phyloP scores from a whole-genome alignment of 495 filamentous ascomycete species.

The Lindgomyces ingoldianus region DNA sequence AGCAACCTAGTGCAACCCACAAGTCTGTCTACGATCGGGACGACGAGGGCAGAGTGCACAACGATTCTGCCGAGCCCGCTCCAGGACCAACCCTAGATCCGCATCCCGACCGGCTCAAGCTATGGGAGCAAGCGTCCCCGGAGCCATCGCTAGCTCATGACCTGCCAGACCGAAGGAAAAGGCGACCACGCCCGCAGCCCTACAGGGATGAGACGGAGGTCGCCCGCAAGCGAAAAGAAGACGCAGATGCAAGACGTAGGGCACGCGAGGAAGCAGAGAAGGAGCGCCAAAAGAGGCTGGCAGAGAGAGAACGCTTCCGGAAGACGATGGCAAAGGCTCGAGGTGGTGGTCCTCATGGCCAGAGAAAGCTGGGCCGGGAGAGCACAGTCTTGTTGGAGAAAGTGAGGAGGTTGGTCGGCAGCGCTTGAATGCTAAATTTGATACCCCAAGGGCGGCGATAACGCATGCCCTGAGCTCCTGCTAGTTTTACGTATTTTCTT shows the following conservation, averaged over 20 bases:
- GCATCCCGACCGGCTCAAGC: slow-evolving; percentile 72
- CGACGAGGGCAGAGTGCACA: slow-evolving; percentile 6
- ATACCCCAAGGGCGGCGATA: not conserved
- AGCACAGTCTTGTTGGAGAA: slow-evolving; percentile 79
- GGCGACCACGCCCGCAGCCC: slow-evolving; percentile 62
- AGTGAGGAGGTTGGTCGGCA: slow-evolving; percentile 67
- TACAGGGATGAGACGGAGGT: slow-evolving; percentile 74
- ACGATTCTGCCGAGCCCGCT: slow-evolving; percentile 15
- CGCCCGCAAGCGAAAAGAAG: slow-evolving; percentile 65
- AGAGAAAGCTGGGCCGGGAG: slow-evolving; percentile 81
- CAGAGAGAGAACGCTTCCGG: slow-evolving; percentile 43
- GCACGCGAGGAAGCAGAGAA: slow-evolving; percentile 40
- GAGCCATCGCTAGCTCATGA: slow-evolving; percentile 41
- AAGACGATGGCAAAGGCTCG: slow-evolving; percentile 66
- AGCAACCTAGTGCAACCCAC: slow-evolving; percentile 23
- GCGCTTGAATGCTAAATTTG: slow-evolving; percentile 4
- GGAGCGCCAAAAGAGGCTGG: slow-evolving; percentile 56
- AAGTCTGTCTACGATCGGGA: slow-evolving; percentile 32
- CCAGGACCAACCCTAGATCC: slow-evolving; percentile 52
- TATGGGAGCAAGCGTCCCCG: slow-evolving; percentile 54
- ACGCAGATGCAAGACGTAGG: slow-evolving; percentile 60
- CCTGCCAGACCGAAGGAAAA: slow-evolving; percentile 25
- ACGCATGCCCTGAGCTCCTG: no score
- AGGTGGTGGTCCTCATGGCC: slow-evolving; percentile 71
- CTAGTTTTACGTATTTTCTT: no score